Conservation (phyloP, 2,329 filamentous ascomycete genomes). For the Trichophyton equinum region DNA sequence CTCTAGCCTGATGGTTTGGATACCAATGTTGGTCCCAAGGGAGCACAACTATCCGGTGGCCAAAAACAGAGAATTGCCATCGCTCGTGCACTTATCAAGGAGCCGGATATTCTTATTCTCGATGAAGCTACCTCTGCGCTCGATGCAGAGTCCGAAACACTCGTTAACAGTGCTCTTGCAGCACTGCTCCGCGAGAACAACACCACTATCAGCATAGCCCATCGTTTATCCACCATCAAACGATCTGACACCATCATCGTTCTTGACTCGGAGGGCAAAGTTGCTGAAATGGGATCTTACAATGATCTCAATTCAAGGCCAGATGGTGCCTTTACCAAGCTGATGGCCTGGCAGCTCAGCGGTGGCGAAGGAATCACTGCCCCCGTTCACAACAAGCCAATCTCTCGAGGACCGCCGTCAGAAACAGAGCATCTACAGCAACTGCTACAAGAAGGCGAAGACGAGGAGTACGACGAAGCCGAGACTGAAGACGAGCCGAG, state of each 20-base stretch:
- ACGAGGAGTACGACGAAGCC: constrained; percentile 25
- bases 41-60: constrained; percentile 85
- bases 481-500: constrained; percentile 6
- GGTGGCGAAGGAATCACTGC: constrained; percentile 49
- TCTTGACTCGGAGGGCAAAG: constrained; percentile 69
- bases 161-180: constrained; percentile 82
- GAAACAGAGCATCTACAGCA: constrained; percentile 42
- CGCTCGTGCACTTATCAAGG: constrained; percentile 82
- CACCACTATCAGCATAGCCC: constrained; percentile 95
- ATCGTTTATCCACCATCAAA: constrained; percentile 92
- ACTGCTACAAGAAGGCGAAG: constrained; percentile 26
- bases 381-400: constrained; percentile 11
- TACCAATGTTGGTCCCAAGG: constrained; percentile 81
- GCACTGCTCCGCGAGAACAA: constrained; percentile 73
- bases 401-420: constrained; percentile 25
- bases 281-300: constrained; percentile 85
- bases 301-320: constrained; percentile 57
- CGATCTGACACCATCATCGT: constrained; percentile 90
- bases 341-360: constrained; percentile 99
- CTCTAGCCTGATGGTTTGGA: constrained; percentile 73
- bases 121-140: constrained; percentile 94
- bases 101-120: constrained; percentile 91
- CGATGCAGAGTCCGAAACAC: constrained; percentile 90
- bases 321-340: constrained; percentile 74
- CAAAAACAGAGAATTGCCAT: constrained; percentile 98